Evolutionary conservation across 257 asterid genomes (phyloP).

Genomic region (Petunia axillaris): DNA sequence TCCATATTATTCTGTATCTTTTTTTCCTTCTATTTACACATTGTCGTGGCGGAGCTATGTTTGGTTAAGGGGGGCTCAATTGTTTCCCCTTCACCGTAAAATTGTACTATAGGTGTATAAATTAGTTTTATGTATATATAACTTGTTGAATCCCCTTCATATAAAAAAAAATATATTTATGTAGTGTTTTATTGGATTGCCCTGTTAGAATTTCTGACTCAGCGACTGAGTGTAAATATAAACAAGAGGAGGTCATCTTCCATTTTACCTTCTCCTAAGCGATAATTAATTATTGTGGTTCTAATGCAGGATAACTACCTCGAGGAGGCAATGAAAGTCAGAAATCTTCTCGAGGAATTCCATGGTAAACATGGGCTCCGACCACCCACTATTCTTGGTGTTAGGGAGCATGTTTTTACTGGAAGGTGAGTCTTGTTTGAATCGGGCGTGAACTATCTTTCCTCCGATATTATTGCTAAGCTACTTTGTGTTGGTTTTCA

Average conservation of each 20-base stretch:
- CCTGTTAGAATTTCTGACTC: too few species aligned
- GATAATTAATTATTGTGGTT: not conserved
- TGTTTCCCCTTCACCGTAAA: too few species aligned
- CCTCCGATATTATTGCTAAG: not conserved
- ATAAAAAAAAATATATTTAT: too few species aligned
- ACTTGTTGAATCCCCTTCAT: too few species aligned
- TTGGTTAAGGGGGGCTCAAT: too few species aligned
- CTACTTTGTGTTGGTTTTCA: slow-evolving; percentile 24
- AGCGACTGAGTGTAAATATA: not conserved
- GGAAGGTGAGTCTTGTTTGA: slow-evolving; percentile 70
- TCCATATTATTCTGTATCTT: too few species aligned
- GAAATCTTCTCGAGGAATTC: slow-evolving; percentile 96
- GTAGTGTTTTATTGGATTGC: too few species aligned
- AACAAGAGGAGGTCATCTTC: not conserved
- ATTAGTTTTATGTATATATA: too few species aligned
- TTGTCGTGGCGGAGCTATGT: too few species aligned
- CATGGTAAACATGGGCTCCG: slow-evolving; percentile 90
- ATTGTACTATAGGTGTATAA: too few species aligned
- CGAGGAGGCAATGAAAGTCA: slow-evolving; percentile 98
- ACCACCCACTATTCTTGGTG: slow-evolving; percentile 97
- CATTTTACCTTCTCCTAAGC: not conserved
- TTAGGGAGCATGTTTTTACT: slow-evolving; percentile 95
- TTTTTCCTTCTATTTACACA: too few species aligned
- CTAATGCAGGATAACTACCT: slow-evolving; percentile 89
- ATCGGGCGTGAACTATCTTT: not conserved